Evolutionary conservation across 768 basidiomycete species (phyloP).

Genomic region (Ramaria sp.): DNA sequence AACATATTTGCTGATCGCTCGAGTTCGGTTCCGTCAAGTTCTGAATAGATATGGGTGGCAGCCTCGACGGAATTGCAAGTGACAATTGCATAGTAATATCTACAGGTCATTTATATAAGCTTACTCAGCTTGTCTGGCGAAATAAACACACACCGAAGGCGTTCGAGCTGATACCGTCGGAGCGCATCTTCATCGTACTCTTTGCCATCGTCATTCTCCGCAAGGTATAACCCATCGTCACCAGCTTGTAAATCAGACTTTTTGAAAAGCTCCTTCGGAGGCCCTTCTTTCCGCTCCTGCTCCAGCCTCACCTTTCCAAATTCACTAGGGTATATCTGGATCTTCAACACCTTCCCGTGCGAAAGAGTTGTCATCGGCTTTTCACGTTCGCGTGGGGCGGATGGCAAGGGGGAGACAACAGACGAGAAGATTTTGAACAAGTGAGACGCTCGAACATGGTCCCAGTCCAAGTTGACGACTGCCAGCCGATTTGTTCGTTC

Average conservation of each 20-base stretch:
- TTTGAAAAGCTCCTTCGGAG: slow-evolving; percentile 76
- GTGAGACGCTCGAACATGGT: slow-evolving; percentile 82
- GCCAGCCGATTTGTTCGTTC: slow-evolving; percentile 64
- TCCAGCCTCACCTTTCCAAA: slow-evolving; percentile 86
- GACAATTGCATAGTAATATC: slow-evolving; percentile 92
- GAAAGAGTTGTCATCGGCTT: slow-evolving; percentile 23
- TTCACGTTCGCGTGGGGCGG: slow-evolving; percentile 10
- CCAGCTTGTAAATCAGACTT: slow-evolving; percentile 25
- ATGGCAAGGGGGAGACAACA: slow-evolving; percentile 46
- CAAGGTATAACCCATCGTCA: slow-evolving; percentile 46
- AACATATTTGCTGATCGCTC: slow-evolving; percentile 96
- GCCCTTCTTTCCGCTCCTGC: slow-evolving; percentile 83
- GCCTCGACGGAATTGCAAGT: slow-evolving; percentile 74
- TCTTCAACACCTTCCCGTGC: slow-evolving; percentile 61
- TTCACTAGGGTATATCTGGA: slow-evolving; percentile 84
- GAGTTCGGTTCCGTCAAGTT: slow-evolving; percentile 90
- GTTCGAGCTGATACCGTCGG: slow-evolving; percentile 85
- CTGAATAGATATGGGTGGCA: slow-evolving; percentile 69
- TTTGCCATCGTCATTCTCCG: slow-evolving; percentile 54
- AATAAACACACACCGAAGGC: slow-evolving; percentile 62
- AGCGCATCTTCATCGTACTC: slow-evolving; percentile 86
- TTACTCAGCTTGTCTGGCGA: not conserved
- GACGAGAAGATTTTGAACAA: slow-evolving; percentile 91
- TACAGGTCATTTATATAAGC: slow-evolving; percentile 21
- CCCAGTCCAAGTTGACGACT: slow-evolving; percentile 96